Conservation (phyloP, 2,329 filamentous ascomycete species). For the Epichloe aotearoae region DNA sequence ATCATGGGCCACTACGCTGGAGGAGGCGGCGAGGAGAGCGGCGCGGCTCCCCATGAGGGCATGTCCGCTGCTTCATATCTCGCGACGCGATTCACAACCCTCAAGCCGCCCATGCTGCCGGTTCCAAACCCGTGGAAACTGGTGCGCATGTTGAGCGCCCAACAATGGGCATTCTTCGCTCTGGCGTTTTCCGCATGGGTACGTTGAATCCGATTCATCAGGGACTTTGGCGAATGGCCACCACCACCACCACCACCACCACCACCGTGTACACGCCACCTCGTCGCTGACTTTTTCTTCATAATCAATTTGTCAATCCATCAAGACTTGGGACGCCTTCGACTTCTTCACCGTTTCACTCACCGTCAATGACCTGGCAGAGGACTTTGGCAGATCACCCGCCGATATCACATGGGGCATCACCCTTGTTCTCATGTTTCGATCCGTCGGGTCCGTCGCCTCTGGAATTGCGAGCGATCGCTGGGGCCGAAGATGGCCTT, state of each 20-base stretch:
- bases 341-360: conserved; percentile 55
- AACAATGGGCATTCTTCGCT: conserved; percentile 42
- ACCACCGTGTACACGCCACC: no score
- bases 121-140: conserved; percentile 39
- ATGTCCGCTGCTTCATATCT: conserved; percentile 36
- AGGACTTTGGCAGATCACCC: conserved; percentile 38
- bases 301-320: not conserved
- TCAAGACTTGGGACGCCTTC: conserved; percentile 48
- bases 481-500: conserved; percentile 55
- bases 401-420: conserved; percentile 52
- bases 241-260: no score
- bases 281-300: not conserved
- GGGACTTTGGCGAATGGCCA: no score
- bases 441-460: conserved; percentile 38
- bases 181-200: conserved; percentile 46
- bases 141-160: conserved; percentile 32
- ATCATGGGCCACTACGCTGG: conserved; percentile 9
- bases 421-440: conserved; percentile 48
- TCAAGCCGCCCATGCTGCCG: conserved; percentile 43
- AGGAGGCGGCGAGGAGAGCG: conserved; percentile 16
- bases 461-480: conserved; percentile 44
- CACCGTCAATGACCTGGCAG: conserved; percentile 38
- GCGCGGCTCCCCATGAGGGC: conserved; percentile 29
- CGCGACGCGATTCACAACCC: conserved; percentile 37
- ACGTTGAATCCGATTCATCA: conserved; percentile 11